Evolutionary conservation across 331 rosid genomes (phyloP).

Genomic region (Dryas integrifolia): DNA sequence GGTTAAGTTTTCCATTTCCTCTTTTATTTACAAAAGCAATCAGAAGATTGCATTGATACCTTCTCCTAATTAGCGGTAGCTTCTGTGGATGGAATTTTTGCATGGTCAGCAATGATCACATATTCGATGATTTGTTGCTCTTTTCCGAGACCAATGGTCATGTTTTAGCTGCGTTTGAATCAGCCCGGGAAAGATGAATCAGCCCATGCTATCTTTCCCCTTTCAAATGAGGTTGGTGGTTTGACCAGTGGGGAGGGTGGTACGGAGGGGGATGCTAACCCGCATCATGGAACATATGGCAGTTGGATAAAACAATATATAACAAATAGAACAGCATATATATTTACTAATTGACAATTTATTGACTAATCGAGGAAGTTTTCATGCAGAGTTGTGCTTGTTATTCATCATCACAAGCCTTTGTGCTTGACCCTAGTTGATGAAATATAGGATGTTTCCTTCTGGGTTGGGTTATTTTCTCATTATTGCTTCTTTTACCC

Average conservation of each 20-base stretch:
- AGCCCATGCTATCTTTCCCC: background rate
- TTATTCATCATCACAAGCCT: constrained; percentile 3
- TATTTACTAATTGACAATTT: background rate
- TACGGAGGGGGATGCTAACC: background rate
- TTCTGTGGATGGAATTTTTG: background rate
- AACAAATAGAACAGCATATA: background rate
- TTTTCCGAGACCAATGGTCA: background rate
- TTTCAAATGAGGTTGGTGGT: background rate
- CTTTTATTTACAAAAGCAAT: background rate
- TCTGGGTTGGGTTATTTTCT: constrained; percentile 1
- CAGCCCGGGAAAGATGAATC: background rate
- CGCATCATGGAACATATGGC: background rate
- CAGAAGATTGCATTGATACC: background rate
- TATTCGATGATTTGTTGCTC: background rate
- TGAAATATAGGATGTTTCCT: constrained; percentile 1
- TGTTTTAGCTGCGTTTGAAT: constrained; percentile 4
- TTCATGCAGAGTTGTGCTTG: background rate
- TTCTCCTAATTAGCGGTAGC: background rate
- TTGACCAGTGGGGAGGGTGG: background rate
- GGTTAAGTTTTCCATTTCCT: constrained; percentile 6
- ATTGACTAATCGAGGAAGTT: background rate
- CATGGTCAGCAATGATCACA: background rate
- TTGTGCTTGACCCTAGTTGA: constrained; percentile 3
- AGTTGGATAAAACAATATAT: constrained; percentile 1
- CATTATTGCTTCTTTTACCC: constrained; percentile 30